Evolutionary conservation across 2,329 filamentous ascomycete genomes (phyloP).

Genomic region (Pseudopyrenochaeta lycopersici): DNA sequence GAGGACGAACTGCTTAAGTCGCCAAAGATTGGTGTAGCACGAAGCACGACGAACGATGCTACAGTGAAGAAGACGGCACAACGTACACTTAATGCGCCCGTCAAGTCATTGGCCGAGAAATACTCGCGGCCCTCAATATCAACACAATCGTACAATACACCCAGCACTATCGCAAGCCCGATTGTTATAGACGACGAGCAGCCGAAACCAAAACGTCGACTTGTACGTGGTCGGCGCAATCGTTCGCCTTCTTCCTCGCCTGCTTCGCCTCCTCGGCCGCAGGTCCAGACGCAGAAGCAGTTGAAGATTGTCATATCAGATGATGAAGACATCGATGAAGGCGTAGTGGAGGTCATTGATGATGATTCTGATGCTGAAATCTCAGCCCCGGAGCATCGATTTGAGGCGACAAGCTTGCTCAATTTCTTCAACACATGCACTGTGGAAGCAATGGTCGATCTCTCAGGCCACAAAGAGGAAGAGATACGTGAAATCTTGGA

Average conservation of each 20-base stretch:
- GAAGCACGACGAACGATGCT: conserved; percentile 14
- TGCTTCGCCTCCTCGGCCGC: conserved; percentile 24
- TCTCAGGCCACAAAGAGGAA: conserved; percentile 77
- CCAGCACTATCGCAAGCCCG: conserved; percentile 18
- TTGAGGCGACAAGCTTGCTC: conserved; percentile 68
- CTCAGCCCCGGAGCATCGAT: conserved; percentile 30
- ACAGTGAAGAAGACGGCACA: conserved; percentile 60
- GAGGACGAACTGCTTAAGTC: conserved; percentile 47
- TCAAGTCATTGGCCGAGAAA: conserved; percentile 66
- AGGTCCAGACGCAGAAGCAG: conserved; percentile 21
- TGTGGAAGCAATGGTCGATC: conserved; percentile 78
- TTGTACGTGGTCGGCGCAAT: conserved; percentile 61
- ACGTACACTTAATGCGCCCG: conserved; percentile 63
- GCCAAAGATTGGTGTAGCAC: conserved; percentile 32
- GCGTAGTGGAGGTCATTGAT: conserved; percentile 46
- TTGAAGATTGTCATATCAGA: conserved; percentile 27
- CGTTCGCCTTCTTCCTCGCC: conserved; percentile 35
- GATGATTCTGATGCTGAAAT: conserved; percentile 56
- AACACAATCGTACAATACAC: conserved; percentile 24
- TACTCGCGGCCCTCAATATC: conserved; percentile 44
- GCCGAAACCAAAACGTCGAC: conserved; percentile 48
- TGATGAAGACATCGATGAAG: conserved; percentile 41
- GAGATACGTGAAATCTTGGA: conserved; percentile 74
- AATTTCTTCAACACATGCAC: conserved; percentile 85
- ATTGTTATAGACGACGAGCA: conserved; percentile 20